Conservation (phyloP, 2,329 filamentous ascomycete species). For the Sodiomyces alkalinus region DNA sequence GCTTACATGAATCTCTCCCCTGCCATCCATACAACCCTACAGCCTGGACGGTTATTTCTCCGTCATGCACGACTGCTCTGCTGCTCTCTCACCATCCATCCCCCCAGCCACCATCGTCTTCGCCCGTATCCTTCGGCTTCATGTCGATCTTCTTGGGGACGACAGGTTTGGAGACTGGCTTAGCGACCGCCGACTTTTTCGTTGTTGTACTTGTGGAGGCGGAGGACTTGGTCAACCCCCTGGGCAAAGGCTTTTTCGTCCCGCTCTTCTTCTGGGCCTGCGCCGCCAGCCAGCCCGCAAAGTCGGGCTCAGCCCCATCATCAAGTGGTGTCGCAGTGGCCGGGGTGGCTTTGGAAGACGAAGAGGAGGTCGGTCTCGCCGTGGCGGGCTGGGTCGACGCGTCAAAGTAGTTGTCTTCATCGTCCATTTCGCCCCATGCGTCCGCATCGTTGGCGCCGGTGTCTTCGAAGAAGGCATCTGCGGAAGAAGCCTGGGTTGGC, state of each 20-base stretch:
- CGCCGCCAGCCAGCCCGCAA: slow-evolving; percentile 86
- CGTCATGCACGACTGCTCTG: too few relatives aligned
- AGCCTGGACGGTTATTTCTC: too few relatives aligned
- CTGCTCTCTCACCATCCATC: slow-evolving; percentile 53
- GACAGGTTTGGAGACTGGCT: slow-evolving; percentile 22
- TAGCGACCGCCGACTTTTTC: slow-evolving; percentile 25
- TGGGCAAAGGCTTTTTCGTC: slow-evolving; percentile 54
- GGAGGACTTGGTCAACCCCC: slow-evolving; percentile 56
- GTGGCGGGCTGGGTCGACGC: slow-evolving; percentile 24
- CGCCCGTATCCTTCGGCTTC: slow-evolving; percentile 44
- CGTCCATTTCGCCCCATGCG: slow-evolving; percentile 60
- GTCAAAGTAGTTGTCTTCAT: slow-evolving; percentile 21
- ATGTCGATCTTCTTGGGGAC: slow-evolving; percentile 53
- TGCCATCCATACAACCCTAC: too few relatives aligned
- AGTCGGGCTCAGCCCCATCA: slow-evolving; percentile 82
- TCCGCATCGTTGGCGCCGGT: slow-evolving; percentile 49
- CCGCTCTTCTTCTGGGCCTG: slow-evolving; percentile 60
- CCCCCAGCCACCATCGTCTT: slow-evolving; percentile 50
- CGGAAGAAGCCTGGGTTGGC: slow-evolving; percentile 28
- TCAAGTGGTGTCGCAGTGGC: slow-evolving; percentile 44
- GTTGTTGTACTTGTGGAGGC: too few relatives aligned
- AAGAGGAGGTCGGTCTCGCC: slow-evolving; percentile 8
- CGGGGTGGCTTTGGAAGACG: slow-evolving; percentile 16
- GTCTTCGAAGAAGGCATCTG: slow-evolving; percentile 38
- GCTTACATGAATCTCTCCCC: too few relatives aligned